Evolutionary conservation across 140 eudicot species (phyloP), one percentile per base, ranked within the genome.

Genomic region (Stevia rebaudiana): DNA sequence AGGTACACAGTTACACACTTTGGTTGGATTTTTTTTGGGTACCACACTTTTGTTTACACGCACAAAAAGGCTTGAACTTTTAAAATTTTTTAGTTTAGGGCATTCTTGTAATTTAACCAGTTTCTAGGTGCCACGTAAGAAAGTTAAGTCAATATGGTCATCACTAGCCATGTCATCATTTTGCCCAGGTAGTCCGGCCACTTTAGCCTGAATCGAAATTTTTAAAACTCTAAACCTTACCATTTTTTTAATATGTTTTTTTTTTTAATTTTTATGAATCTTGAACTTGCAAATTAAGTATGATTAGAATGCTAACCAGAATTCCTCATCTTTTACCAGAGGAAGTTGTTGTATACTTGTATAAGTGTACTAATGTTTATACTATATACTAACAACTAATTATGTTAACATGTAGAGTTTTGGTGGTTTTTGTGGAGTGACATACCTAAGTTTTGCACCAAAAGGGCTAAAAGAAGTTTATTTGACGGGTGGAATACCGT

Each of bases 351-450:
- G 59, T 40, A 40, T 58, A n/a, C n/a, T n/a, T n/a, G n/a, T n/a
- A n/a, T n/a, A n/a, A n/a, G n/a, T n/a, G n/a, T n/a, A n/a, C n/a
- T 61, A 57, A 6, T 28, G 70, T 49, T 47, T 30, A 6, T 11
- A 22, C 42, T 16, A 10, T 66, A 10, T 18, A 54, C 18, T 69
- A 35, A 65, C 61, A 15, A 36, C 41, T 73, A 17, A 21, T 33
- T 67, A 24, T 61, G 16, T 72, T 65, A 21, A 39, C 54, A 41
- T 72, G 73, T 77, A 91, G 96, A 87, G 98, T 81, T 87, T 68
- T 74, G 98, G 98, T 46, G 98, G 98, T 31, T 87, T 91, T 81
- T 84, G 95, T 70, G 96, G 89, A 69, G 92, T 91, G 73, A 91
- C 98, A 0, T 91, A 91, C 77, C 75, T 87, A 67, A 85, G 95